A percentile compares a stretch with the other conserved stretches of the same genome.
Evolutionary conservation across 495 filamentous ascomycete genomes (phyloP).

Genomic region (Umbilicaria muhlenbergii): DNA sequence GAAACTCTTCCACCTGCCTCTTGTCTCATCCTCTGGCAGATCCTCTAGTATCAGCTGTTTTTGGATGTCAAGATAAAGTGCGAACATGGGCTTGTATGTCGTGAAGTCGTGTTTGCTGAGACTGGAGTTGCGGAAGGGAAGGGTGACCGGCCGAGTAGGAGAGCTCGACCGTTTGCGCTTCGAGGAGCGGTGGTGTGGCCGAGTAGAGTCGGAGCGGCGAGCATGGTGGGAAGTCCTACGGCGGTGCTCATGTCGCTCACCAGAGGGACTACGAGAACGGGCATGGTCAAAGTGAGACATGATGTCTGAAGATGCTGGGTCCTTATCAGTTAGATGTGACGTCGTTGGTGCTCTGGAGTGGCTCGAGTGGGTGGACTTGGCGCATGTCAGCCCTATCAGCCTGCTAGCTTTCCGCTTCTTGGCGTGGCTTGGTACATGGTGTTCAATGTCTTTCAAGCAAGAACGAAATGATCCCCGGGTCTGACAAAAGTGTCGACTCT

Average conservation of each 20-base stretch:
- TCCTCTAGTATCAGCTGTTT: conserved; percentile 53
- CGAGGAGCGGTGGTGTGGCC: conserved; percentile 1
- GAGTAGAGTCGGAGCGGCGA: conserved; percentile 9
- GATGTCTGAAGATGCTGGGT: too few species aligned
- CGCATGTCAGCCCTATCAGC: too few species aligned
- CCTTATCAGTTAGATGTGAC: too few species aligned
- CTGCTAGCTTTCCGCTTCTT: too few species aligned
- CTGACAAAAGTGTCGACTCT: too few species aligned
- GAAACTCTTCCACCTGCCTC: conserved; percentile 90
- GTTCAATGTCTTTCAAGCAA: too few species aligned
- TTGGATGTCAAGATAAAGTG: conserved; percentile 78
- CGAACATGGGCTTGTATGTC: conserved; percentile 56
- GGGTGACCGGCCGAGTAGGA: conserved; percentile 12
- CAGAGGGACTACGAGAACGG: neutral
- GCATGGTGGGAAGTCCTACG: neutral
- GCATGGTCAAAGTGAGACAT: too few species aligned
- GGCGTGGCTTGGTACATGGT: too few species aligned
- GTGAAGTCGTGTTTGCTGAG: conserved; percentile 51
- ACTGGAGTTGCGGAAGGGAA: conserved; percentile 50
- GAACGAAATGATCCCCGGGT: too few species aligned
- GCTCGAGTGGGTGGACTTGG: too few species aligned
- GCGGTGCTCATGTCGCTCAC: neutral
- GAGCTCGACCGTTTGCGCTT: conserved; percentile 1
- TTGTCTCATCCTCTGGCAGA: conserved; percentile 51
- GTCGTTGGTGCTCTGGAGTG: too few species aligned